phyloP scores from a whole-genome alignment of 2,329 filamentous ascomycete genomes.

The Hypomyces perniciosus region DNA sequence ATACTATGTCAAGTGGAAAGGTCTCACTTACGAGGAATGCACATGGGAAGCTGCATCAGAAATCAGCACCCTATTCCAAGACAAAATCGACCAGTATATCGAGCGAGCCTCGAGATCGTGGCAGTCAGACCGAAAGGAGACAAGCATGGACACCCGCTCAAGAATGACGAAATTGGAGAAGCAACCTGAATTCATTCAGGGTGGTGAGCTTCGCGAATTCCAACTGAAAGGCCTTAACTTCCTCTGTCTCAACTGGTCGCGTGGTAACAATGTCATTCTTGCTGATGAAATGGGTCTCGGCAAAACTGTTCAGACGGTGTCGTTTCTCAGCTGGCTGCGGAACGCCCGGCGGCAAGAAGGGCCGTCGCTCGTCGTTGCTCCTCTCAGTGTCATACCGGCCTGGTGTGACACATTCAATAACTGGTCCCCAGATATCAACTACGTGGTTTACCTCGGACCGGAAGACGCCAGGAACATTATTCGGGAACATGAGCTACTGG shows the following conservation, averaged over 20 bases:
- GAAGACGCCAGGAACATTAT: slow-evolving; percentile 82
- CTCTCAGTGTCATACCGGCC: slow-evolving; percentile 91
- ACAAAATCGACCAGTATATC: slow-evolving; percentile 85
- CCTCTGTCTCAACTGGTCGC: slow-evolving; percentile 91
- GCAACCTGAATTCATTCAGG: slow-evolving; percentile 79
- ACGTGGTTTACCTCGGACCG: slow-evolving; percentile 92
- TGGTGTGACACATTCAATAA: slow-evolving; percentile 98
- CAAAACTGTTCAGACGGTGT: slow-evolving; percentile 95
- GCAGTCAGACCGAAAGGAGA: slow-evolving; percentile 71
- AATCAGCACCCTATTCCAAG: slow-evolving; percentile 72
- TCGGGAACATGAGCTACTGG: slow-evolving; percentile 80
- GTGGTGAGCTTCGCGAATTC: slow-evolving; percentile 83
- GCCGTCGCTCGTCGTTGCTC: slow-evolving; percentile 94
- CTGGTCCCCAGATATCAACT: slow-evolving; percentile 95
- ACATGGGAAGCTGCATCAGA: slow-evolving; percentile 84
- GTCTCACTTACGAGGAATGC: slow-evolving; percentile 84
- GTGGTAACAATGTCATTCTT: slow-evolving; percentile 89
- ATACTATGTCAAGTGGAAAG: slow-evolving; percentile 97
- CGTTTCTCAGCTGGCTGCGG: slow-evolving; percentile 94
- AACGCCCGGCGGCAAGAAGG: slow-evolving; percentile 87
- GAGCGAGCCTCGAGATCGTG: slow-evolving; percentile 78
- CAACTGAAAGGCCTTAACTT: slow-evolving; percentile 94
- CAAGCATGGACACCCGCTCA: slow-evolving; percentile 67
- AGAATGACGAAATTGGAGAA: slow-evolving; percentile 67
- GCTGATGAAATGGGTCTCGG: slow-evolving; percentile 98